Percentiles rank a stretch among this genome's conserved stretches.
Conservation (phyloP, 768 basidiomycete species). For the Naganishia onofrii region DNA sequence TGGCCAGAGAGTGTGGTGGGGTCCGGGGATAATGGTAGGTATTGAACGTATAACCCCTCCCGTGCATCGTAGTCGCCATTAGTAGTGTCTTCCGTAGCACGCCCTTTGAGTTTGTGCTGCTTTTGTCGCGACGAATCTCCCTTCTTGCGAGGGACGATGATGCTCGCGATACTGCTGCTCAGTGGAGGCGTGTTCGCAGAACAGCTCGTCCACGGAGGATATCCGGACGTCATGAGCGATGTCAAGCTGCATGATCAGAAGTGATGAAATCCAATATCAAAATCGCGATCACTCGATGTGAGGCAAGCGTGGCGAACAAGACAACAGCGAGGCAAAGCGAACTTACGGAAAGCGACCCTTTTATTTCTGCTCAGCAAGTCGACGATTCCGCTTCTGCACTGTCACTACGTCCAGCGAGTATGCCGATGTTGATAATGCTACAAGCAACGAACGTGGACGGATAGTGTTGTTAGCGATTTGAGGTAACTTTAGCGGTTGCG, state of each 20-base stretch:
- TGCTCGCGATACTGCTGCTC: constrained; percentile 15
- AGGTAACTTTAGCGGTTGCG: background rate
- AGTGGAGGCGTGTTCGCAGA: constrained; percentile 14
- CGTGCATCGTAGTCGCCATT: background rate
- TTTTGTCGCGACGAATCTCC: background rate
- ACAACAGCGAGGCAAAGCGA: background rate
- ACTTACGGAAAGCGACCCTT: background rate
- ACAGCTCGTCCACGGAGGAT: background rate
- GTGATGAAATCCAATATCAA: background rate
- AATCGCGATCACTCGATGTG: background rate
- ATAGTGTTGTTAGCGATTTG: background rate
- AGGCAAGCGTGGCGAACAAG: background rate
- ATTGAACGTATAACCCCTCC: background rate
- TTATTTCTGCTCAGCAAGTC: background rate
- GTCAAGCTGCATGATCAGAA: background rate
- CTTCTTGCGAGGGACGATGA: background rate
- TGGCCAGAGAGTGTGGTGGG: constrained; percentile 11
- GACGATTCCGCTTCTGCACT: background rate
- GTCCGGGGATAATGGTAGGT: constrained; percentile 13
- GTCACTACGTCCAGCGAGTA: background rate
- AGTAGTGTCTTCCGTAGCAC: background rate
- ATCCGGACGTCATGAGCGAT: background rate
- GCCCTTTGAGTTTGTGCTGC: background rate
- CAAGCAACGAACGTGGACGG: background rate
- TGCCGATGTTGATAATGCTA: background rate